Evolutionary conservation across 495 filamentous ascomycete species (phyloP).

Genomic region (Penicillium longicatenatum): DNA sequence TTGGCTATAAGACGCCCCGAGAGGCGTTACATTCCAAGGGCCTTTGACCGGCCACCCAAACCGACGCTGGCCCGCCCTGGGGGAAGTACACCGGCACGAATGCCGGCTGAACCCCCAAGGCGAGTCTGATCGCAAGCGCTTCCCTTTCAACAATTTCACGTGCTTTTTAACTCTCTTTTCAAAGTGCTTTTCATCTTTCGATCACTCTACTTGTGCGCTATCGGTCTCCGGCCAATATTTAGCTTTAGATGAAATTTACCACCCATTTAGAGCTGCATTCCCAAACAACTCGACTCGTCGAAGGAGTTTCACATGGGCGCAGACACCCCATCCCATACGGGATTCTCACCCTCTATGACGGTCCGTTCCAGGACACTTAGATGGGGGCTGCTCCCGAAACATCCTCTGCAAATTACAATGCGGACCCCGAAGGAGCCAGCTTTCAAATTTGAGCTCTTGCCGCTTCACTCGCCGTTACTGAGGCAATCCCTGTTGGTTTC

Average conservation of each 20-base stretch:
- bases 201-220: slow-evolving; percentile 76
- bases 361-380: slow-evolving; percentile 64
- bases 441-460: slow-evolving; percentile 75
- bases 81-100: slow-evolving; percentile 59
- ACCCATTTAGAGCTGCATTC: slow-evolving; percentile 52
- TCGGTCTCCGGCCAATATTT: slow-evolving; percentile 72
- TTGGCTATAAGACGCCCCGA: slow-evolving; percentile 64
- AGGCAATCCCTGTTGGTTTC: slow-evolving; percentile 73
- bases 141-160: slow-evolving; percentile 79
- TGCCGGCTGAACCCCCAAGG: slow-evolving; percentile 32
- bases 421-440: slow-evolving; percentile 55
- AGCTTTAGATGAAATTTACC: slow-evolving; percentile 77
- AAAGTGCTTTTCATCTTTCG: slow-evolving; percentile 27
- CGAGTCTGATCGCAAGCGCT: slow-evolving; percentile 63
- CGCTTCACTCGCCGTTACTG: slow-evolving; percentile 72
- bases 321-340: slow-evolving; percentile 53
- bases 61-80: slow-evolving; percentile 62
- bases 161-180: slow-evolving; percentile 77
- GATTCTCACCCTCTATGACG: slow-evolving; percentile 64
- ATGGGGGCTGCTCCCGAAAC: slow-evolving; percentile 54
- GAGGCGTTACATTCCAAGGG: slow-evolving; percentile 58
- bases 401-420: slow-evolving; percentile 71
- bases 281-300: slow-evolving; percentile 36
- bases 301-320: slow-evolving; percentile 54
- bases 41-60: slow-evolving; percentile 60